Evolutionary conservation across 345 rosid species (phyloP), one percentile per base, ranked within the genome.

Genomic region (Anastatica hierochuntica): DNA sequence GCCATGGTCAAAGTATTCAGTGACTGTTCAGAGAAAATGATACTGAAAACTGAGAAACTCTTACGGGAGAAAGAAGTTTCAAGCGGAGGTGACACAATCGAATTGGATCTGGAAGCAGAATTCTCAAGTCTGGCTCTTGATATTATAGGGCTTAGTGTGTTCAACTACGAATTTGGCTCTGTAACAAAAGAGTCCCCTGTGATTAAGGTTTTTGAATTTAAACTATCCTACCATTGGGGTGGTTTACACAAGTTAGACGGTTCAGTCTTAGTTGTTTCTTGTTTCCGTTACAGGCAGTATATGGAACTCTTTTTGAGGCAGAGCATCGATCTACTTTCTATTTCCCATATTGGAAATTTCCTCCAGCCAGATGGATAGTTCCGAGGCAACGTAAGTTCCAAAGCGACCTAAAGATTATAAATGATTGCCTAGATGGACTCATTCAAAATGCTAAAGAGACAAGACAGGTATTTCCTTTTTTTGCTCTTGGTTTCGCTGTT

Each of bases 251-350:
- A 4, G 24, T 18, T 43, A 14, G 15, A 6, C 24, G 7, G 3
- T 49, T 26, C 33, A 12, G 19, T 56, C 20, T 45, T 58, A 12
- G 5, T 5, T 14, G 30, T 15, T n/a, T n/a, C n/a, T n/a, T n/a
- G n/a, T n/a, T n/a, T n/a, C n/a, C n/a, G n/a, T n/a, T n/a, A 58
- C 76, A 90, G 96, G 98, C 98, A 1, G 98, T 86, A 26, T 90
- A 90, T 67, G 98, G 96, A 44, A 84, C 98, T 23, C 98, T 90
- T 73, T 90, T 80, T 45, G 98, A 90, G 69, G 98, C 98, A 41
- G 96, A 90, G 78, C 98, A 86, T 64, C 77, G 98, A 58, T 90
- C 98, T 12, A 90, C 95, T 26, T 90, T 90, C 77, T 90, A 86
- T 72, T 63, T 90, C 49, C 97, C 97, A 4, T 90, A 90, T 43